phyloP scores from a whole-genome alignment of 75 land plant genomes.

The Sequoia sempervirens region DNA sequence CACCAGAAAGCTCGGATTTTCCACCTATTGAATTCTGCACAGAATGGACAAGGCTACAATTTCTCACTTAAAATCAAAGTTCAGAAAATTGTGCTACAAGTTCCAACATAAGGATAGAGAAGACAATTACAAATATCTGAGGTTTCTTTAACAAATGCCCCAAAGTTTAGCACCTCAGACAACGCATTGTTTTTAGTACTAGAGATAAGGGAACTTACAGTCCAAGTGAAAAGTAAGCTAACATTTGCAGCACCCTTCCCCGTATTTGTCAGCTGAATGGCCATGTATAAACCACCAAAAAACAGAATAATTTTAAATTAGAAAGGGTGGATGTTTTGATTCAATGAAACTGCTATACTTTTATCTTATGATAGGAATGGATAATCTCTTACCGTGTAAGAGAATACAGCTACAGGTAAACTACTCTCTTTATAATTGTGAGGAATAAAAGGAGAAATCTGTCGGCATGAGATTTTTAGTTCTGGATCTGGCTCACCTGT shows the following conservation, averaged over 20 bases:
- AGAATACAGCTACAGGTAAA: constrained; percentile 81
- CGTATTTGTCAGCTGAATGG: constrained; percentile 67
- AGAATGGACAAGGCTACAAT: neutral
- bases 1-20: constrained; percentile 71
- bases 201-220: constrained; percentile 48
- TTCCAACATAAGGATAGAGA: neutral
- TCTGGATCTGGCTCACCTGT: constrained; percentile 99
- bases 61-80: neutral
- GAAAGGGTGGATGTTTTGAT: neutral
- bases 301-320: neutral
- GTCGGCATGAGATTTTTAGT: constrained; percentile 86
- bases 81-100: neutral
- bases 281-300: neutral
- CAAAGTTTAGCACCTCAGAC: neutral
- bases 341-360: neutral
- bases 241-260: constrained; percentile 73
- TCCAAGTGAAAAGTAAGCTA: constrained; percentile 93
- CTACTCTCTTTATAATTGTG: constrained; percentile 96
- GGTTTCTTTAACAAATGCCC: neutral
- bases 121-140: neutral
- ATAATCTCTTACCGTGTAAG: constrained; percentile 60
- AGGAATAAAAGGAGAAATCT: constrained; percentile 94
- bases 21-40: constrained; percentile 95
- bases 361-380: neutral
- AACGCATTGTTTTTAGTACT: neutral